These are phyloP conservation scores for Pulveroboletus frians DNA, from an alignment of 768 basidiomycete genomes.

Conservation along the genomic window DNA sequence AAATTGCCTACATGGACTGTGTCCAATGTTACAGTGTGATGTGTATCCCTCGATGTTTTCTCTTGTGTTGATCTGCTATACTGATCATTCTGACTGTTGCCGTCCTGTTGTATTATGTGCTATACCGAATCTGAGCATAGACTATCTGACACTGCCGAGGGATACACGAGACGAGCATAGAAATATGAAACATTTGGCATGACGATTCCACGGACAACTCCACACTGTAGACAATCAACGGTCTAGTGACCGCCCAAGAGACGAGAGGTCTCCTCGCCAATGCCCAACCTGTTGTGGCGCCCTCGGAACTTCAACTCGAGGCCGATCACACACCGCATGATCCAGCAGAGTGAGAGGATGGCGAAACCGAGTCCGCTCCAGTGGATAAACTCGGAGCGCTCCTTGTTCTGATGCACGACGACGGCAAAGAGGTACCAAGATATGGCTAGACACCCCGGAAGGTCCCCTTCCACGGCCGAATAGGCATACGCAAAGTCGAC, in stretches of 20 bases:
- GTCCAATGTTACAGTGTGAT: constrained; percentile 4
- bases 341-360: constrained; percentile 58
- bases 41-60: constrained; percentile 5
- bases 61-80: constrained; percentile 2
- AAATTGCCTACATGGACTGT: no score
- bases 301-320: constrained; percentile 33
- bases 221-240: neutral
- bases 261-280: constrained; percentile 30
- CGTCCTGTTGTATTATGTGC: constrained; percentile 20
- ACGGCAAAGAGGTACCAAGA: constrained; percentile 63
- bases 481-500: constrained; percentile 64
- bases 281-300: constrained; percentile 29
- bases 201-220: neutral
- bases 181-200: constrained; percentile 3
- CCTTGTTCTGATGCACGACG: constrained; percentile 46
- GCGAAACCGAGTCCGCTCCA: constrained; percentile 63
- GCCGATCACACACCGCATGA: constrained; percentile 51
- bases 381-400: constrained; percentile 51
- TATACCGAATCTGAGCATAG: constrained; percentile 5
- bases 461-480: constrained; percentile 57
- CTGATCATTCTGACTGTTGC: constrained; percentile 12
- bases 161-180: constrained; percentile 8
- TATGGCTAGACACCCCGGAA: constrained; percentile 63
- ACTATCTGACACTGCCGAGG: constrained; percentile 1
- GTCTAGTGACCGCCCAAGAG: constrained; percentile 26